Evolutionary conservation across 345 rosid genomes (phyloP), one percentile per base, ranked within the genome.

Genomic region (Salix suchowensis): DNA sequence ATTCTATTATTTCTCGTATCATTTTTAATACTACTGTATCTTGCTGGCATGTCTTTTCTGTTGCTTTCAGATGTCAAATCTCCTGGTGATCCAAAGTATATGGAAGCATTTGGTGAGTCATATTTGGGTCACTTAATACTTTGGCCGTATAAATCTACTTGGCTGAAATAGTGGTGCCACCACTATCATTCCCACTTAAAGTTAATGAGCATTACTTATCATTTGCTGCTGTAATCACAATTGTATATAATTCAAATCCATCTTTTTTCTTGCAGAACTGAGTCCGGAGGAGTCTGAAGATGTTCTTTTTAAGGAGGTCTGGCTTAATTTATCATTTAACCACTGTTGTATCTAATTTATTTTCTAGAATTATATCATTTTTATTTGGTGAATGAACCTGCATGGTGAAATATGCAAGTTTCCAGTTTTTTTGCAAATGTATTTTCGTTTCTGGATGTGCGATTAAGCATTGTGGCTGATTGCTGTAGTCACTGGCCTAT

Each of bases 241-340:
- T 64, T 76, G 69, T 54, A 66, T 44, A 67, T 78, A 66, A 73
- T 26, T 50, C 6, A 8, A 52, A 46, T 77, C 48, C 68, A 48
- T 71, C 7, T 61, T 64, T 79, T 75, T 6, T 13, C 8, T 46
- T 75, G 86, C 89, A 96, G 99, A 96, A 84, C 73, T 96, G 82
- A 93, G 96, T 81, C 87, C 91, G 34, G 99, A 96, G 89, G 97
- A 96, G 83, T 93, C 97, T 12, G 99, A 96, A 83, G 99, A 96
- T 79, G 97, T 96, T 82, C 94, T 96, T 67, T 96, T 96, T 79
- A 96, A 96, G 88, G 99, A 96, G 99, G 98, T 92, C 18, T 30
- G 79, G 46, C 60, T 65, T 77, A 76, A 67, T 64, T 77, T 64
- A 61, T 72, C 36, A 2, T 54, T 74, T 39, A 74, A 28, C 40